A percentile compares a stretch with the other conserved stretches of the same genome.
phyloP scores from a whole-genome alignment of 495 filamentous ascomycete genomes.

The Penicillium coffeae region DNA sequence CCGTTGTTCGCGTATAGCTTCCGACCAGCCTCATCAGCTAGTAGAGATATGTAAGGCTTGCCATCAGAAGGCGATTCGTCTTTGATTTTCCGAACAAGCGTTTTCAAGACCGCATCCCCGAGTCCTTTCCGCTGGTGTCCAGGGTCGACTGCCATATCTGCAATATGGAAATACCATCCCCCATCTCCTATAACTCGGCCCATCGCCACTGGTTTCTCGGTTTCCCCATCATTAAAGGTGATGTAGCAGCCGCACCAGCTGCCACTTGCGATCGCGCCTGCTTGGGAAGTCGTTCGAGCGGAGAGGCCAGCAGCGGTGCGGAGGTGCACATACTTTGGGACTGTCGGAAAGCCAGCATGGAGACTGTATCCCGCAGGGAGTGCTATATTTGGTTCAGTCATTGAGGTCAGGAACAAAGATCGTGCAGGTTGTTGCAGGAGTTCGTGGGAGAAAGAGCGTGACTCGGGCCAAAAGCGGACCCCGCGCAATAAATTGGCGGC shows the following conservation, averaged over 20 bases:
- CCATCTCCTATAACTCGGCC: conserved; percentile 52
- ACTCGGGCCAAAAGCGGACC: too few species aligned
- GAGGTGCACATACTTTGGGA: conserved; percentile 36
- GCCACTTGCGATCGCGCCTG: conserved; percentile 23
- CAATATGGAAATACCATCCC: conserved; percentile 50
- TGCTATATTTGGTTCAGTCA: neutral
- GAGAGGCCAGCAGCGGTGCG: conserved; percentile 33
- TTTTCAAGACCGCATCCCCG: conserved; percentile 42
- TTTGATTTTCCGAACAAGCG: conserved; percentile 37
- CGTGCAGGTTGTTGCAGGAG: neutral
- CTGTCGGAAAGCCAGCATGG: conserved; percentile 30
- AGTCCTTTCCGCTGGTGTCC: conserved; percentile 48
- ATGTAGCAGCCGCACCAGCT: conserved; percentile 45
- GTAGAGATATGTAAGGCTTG: conserved; percentile 40
- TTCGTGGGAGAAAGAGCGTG: conserved; percentile 14
- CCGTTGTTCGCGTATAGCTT: conserved; percentile 45
- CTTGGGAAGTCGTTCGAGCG: conserved; percentile 35
- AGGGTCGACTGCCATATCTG: conserved; percentile 51
- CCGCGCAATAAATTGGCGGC: too few species aligned
- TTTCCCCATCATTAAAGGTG: conserved; percentile 17
- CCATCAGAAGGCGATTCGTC: conserved; percentile 32
- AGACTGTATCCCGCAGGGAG: conserved; percentile 34
- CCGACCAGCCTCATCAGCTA: conserved; percentile 44
- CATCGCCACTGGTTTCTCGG: conserved; percentile 37
- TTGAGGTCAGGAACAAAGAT: too few species aligned